Evolutionary conservation across 495 filamentous ascomycete species (phyloP).

Genomic region (Aspergillus sclerotiicarbonarius): DNA sequence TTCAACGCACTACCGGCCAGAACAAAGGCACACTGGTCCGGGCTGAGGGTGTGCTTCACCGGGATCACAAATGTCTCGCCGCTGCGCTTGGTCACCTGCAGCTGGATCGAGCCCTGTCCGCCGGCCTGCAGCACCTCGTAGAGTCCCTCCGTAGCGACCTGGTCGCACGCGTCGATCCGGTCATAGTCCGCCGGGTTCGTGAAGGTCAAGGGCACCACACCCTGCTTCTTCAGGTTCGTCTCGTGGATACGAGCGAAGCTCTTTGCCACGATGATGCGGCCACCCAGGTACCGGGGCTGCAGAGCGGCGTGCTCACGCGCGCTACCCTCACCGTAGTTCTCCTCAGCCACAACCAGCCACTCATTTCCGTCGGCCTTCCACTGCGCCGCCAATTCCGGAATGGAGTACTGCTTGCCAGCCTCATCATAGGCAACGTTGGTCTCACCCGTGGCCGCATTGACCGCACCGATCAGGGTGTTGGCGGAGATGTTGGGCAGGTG

Average conservation of each 20-base stretch:
- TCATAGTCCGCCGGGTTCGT: slow-evolving; percentile 86
- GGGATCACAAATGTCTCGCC: slow-evolving; percentile 59
- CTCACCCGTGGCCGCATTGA: slow-evolving; percentile 87
- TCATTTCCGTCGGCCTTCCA: slow-evolving; percentile 68
- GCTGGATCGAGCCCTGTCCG: slow-evolving; percentile 72
- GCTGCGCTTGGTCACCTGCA: slow-evolving; percentile 61
- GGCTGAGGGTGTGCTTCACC: slow-evolving; percentile 69
- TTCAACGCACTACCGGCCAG: slow-evolving; percentile 94
- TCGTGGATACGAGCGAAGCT: slow-evolving; percentile 96
- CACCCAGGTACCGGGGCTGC: slow-evolving; percentile 90
- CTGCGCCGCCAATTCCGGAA: slow-evolving; percentile 79
- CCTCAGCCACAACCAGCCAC: slow-evolving; percentile 95
- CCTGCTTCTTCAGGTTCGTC: slow-evolving; percentile 99
- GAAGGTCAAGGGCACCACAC: slow-evolving; percentile 90
- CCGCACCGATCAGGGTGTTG: slow-evolving; percentile 93
- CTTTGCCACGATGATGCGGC: slow-evolving; percentile 83
- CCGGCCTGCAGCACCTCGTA: slow-evolving; percentile 75
- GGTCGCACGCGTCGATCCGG: slow-evolving; percentile 72
- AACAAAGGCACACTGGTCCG: slow-evolving; percentile 87
- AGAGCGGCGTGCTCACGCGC: slow-evolving; percentile 96
- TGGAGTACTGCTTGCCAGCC: slow-evolving; percentile 59
- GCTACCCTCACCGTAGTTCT: slow-evolving; percentile 96
- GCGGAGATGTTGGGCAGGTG: slow-evolving; percentile 95
- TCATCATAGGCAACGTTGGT: slow-evolving; percentile 88
- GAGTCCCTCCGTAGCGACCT: slow-evolving; percentile 76